A percentile compares a stretch with the other conserved stretches of the same genome.
Conservation (phyloP, 2,329 filamentous ascomycete genomes). For the Paradendryphiella salina region DNA sequence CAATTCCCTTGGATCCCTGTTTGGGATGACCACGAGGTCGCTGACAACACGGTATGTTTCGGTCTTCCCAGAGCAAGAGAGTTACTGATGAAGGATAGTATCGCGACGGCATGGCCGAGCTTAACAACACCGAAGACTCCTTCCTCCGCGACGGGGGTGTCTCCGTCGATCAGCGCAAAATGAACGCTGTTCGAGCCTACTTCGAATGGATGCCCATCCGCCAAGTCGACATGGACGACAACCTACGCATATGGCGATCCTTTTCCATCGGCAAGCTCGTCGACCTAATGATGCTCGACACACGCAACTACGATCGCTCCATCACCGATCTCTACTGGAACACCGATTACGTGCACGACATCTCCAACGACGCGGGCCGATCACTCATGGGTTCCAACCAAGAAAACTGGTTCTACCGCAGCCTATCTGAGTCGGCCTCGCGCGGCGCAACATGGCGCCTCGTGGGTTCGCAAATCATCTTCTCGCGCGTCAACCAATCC, state of each 20-base stretch:
- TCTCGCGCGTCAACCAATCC: conserved; percentile 60
- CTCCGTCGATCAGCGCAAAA: conserved; percentile 51
- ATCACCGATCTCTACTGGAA: conserved; percentile 59
- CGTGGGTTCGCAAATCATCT: conserved; percentile 71
- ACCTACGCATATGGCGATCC: conserved; percentile 48
- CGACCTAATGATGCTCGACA: conserved; percentile 52
- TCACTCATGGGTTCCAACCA: conserved; percentile 72
- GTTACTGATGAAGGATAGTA: conserved; percentile 20
- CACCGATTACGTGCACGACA: conserved; percentile 62
- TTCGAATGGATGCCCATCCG: conserved; percentile 53
- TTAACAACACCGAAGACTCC: conserved; percentile 52
- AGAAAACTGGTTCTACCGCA: conserved; percentile 65
- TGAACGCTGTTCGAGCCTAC: conserved; percentile 52
- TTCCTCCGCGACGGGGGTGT: conserved; percentile 48
- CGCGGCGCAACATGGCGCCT: conserved; percentile 72
- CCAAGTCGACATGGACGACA: conserved; percentile 52
- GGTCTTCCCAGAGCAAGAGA: no score
- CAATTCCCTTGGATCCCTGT: conserved; percentile 51
- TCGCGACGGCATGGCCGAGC: conserved; percentile 45
- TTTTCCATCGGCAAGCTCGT: conserved; percentile 50
- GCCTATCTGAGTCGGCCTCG: conserved; percentile 60
- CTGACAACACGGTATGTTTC: conserved; percentile 41
- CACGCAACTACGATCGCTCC: conserved; percentile 49
- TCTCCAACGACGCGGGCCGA: conserved; percentile 68
- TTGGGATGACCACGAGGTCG: conserved; percentile 53